phyloP scores from a whole-genome alignment of 164 flowering plant genomes.

The Berberis thunbergii region DNA sequence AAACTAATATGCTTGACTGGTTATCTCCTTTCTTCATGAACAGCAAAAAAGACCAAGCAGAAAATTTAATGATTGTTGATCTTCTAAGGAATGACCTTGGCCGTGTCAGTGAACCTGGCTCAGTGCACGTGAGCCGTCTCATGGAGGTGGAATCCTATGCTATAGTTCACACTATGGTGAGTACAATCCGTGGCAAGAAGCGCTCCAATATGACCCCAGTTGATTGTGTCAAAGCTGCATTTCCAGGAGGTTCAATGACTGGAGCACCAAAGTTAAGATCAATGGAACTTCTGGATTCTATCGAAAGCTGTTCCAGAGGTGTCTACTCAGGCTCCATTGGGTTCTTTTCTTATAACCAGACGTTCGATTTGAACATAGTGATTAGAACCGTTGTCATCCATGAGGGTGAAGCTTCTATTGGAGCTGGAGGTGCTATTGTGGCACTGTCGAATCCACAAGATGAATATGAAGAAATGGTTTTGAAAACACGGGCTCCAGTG shows the following conservation, averaged over 20 bases:
- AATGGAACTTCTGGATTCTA: conserved; percentile 83
- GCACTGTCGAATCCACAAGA: conserved; percentile 77
- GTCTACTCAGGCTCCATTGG: conserved; percentile 94
- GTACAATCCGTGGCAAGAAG: conserved; percentile 78
- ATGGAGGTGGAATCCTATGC: conserved; percentile 96
- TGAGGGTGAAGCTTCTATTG: conserved; percentile 80
- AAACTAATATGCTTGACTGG: not conserved
- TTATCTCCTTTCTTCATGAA: not conserved
- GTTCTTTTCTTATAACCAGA: conserved; percentile 16
- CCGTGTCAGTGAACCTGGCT: conserved; percentile 87
- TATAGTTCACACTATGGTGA: conserved; percentile 94
- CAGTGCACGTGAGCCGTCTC: conserved; percentile 80
- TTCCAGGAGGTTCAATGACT: conserved; percentile 99
- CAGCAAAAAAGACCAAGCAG: conserved; percentile 99
- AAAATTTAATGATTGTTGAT: conserved; percentile 97
- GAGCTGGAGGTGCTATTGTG: conserved; percentile 94
- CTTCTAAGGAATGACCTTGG: conserved; percentile 96
- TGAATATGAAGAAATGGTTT: conserved; percentile 80
- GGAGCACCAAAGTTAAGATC: conserved; percentile 98
- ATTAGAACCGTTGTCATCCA: conserved; percentile 82
- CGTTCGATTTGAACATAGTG: conserved; percentile 37
- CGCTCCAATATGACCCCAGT: conserved; percentile 36
- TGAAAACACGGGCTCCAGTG: conserved; percentile 72
- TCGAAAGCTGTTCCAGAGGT: conserved; percentile 76
- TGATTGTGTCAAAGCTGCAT: conserved; percentile 84